phyloP scores from a whole-genome alignment of 495 filamentous ascomycete species.

The Melanomma pulvis-pyrius region DNA sequence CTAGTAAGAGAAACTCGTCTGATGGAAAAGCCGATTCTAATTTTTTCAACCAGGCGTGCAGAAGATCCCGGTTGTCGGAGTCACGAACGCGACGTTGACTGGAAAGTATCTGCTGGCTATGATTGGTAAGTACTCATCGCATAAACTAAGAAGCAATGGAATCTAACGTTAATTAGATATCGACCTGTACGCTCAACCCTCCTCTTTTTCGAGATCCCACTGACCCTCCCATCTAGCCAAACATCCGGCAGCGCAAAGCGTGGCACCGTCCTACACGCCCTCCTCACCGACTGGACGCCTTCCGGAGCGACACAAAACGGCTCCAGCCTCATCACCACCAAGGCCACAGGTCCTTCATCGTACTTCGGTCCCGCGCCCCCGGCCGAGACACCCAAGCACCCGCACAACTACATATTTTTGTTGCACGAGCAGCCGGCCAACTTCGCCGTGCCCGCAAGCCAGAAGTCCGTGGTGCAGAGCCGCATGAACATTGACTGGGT shows the following conservation, averaged over 20 bases:
- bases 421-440: slow-evolving; percentile 49
- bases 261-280: slow-evolving; percentile 50
- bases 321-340: slow-evolving; percentile 46
- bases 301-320: slow-evolving; percentile 41
- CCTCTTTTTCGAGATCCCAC: background rate
- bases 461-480: slow-evolving; percentile 39
- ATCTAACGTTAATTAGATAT: slow-evolving; percentile 4
- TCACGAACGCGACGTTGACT: slow-evolving; percentile 42
- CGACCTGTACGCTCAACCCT: background rate
- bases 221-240: background rate
- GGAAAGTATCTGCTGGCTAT: slow-evolving; percentile 53
- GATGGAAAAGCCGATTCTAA: background rate
- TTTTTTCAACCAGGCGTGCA: slow-evolving; percentile 43
- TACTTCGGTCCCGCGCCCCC: slow-evolving; percentile 51
- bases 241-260: slow-evolving; percentile 24
- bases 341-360: slow-evolving; percentile 45
- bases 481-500: slow-evolving; percentile 50
- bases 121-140: slow-evolving; percentile 45
- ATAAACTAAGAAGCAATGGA: background rate
- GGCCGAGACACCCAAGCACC: slow-evolving; percentile 50
- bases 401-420: slow-evolving; percentile 53
- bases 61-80: slow-evolving; percentile 50
- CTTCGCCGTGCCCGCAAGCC: slow-evolving; percentile 44
- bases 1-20: slow-evolving; percentile 30
- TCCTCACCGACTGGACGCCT: slow-evolving; percentile 52